Base-by-base conservation (phyloP, 345 rosid genomes). In the Gossypium herbaceum region DNA sequence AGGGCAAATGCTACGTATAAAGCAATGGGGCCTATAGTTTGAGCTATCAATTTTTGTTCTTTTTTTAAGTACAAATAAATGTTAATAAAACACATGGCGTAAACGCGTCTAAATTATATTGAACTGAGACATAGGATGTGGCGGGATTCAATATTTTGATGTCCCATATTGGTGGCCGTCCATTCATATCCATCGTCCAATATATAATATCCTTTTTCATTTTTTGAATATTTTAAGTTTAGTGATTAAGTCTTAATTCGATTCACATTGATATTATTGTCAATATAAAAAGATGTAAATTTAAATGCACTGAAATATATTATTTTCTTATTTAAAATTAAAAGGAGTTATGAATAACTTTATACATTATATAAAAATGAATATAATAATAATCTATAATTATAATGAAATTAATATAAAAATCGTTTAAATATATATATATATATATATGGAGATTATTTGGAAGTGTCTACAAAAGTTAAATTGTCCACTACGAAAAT, bases 81-180 rank as follows among this genome's bases (percentile, higher is more conserved):
- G 12, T 55, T 19, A 19, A 55, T 55, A 19, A 7, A 55, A 55
- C 59, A 55, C 24, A 2, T 19, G 59, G 58, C n/a, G 10, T 16
- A 54, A 54, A 54, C 58, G 9, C n/a, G 57, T 17, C 20, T 19
- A 54, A 54, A 54, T 17, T 15, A 2, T 17, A 52, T 52, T 20
- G 4, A n/a, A 19, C 2, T n/a, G 34, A 20, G 61, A 73, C 61
- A 75, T 15, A 60, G 65, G 65, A 75, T 44, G 68, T 72, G 79
- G 78, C 67, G 81, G 78, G 73, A 22, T 63, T 63, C 76, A 52
- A 62, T 60, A 68, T 75, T 75, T 76, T 68, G 76, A 74, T 75
- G 77, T 75, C 84, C 71, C 39, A 55, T 70, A 47, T 41, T 29
- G 43, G 19, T 52, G 57, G 20, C 19, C 57, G 17, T 54, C 58